Evolutionary conservation across 2,329 filamentous ascomycete species (phyloP).

Genomic region (Hymenotorrendiella dingleyae): DNA sequence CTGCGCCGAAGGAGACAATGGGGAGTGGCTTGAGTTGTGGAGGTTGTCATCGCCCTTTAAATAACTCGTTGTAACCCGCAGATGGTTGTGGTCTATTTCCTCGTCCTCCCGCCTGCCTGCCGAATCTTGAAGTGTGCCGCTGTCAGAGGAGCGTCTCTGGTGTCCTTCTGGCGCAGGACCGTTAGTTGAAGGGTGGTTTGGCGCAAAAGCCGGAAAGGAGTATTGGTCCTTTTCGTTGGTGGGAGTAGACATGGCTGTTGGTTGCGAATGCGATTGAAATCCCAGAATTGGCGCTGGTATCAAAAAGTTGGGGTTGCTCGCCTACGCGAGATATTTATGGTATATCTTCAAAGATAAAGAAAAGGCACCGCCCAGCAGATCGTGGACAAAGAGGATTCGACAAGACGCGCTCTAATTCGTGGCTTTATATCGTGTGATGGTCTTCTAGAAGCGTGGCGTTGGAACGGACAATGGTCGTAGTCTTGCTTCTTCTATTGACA

Average conservation of each 20-base stretch:
- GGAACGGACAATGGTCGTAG: too few relatives aligned
- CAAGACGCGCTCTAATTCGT: too few relatives aligned
- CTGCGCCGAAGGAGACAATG: constrained; percentile 46
- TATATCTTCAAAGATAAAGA: too few relatives aligned
- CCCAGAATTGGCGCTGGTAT: too few relatives aligned
- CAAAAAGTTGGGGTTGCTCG: too few relatives aligned
- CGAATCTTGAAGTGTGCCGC: constrained; percentile 28
- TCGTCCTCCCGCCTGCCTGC: constrained; percentile 20
- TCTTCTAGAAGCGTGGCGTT: too few relatives aligned
- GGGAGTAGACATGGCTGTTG: constrained; percentile 27
- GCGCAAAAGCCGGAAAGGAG: constrained; percentile 28
- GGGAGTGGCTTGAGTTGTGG: constrained; percentile 20
- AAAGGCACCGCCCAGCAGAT: too few relatives aligned
- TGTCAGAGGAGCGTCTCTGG: constrained; percentile 26
- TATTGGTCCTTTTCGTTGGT: constrained; percentile 27
- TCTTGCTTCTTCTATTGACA: too few relatives aligned
- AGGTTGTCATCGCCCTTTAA: constrained; percentile 25
- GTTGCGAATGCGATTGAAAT: too few relatives aligned
- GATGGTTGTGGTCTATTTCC: constrained; percentile 34
- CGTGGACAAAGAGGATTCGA: too few relatives aligned
- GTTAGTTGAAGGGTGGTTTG: constrained; percentile 9
- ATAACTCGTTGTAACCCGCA: constrained; percentile 43
- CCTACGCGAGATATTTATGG: too few relatives aligned
- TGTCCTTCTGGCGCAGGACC: constrained; percentile 1
- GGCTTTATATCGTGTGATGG: too few relatives aligned